Evolutionary conservation across 2,329 filamentous ascomycete genomes (phyloP).

Genomic region (Nemania abortiva): DNA sequence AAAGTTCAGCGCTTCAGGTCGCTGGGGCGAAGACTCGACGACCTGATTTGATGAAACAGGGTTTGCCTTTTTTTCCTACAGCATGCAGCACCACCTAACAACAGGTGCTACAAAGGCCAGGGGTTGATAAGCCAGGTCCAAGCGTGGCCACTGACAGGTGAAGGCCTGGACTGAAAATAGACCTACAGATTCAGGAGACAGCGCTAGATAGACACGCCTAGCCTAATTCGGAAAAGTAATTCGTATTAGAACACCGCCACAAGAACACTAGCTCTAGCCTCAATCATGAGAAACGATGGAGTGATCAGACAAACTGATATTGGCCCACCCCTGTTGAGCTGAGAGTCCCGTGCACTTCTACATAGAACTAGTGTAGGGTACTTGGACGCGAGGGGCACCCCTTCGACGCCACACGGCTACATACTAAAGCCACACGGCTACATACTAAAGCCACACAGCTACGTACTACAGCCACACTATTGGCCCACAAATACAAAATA

Average conservation of each 20-base stretch:
- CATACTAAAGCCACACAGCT: too few species aligned
- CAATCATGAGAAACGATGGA: not conserved
- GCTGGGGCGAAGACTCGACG: constrained; percentile 18
- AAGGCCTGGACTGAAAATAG: constrained; percentile 3
- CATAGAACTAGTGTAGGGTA: too few species aligned
- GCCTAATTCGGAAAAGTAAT: constrained; percentile 4
- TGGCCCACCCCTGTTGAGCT: too few species aligned
- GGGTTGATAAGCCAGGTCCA: not conserved
- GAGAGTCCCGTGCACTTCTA: too few species aligned
- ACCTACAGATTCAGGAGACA: constrained; percentile 7
- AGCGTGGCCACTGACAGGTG: too few species aligned
- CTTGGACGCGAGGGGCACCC: too few species aligned
- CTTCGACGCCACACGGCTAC: too few species aligned
- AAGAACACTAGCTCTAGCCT: not conserved
- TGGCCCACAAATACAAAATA: too few species aligned
- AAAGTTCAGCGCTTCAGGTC: constrained; percentile 13
- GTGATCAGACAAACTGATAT: too few species aligned
- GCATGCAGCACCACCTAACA: not conserved
- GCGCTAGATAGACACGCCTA: not conserved
- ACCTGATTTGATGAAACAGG: constrained; percentile 30
- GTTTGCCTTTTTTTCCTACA: constrained; percentile 18
- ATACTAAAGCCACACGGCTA: too few species aligned
- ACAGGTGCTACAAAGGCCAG: not conserved
- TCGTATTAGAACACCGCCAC: not conserved
- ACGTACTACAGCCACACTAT: too few species aligned